Conservation (phyloP, 2,329 filamentous ascomycete species). For the Orbilia quercus region DNA sequence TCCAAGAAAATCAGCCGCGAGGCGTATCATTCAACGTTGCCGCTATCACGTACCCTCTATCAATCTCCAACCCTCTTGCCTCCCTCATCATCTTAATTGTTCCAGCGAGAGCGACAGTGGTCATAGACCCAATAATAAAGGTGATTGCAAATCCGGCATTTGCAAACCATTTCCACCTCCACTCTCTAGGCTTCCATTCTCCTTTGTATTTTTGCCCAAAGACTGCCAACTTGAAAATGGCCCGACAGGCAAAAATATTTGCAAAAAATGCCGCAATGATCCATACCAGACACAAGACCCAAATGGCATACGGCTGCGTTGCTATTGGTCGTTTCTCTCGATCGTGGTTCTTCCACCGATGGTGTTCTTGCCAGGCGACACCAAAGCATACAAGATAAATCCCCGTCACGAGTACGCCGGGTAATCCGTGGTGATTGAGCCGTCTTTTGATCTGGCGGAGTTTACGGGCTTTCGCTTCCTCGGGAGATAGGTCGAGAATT, state of each 20-base stretch:
- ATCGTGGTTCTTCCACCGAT: slow-evolving; percentile 20
- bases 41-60: slow-evolving; percentile 34
- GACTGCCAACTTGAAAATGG: slow-evolving; percentile 18
- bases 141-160: slow-evolving; percentile 8
- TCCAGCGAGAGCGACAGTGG: slow-evolving; percentile 10
- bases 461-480: slow-evolving; percentile 6
- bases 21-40: no score
- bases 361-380: slow-evolving; percentile 31
- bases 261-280: not conserved
- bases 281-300: slow-evolving; percentile 32
- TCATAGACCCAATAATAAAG: slow-evolving; percentile 3
- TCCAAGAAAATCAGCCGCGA: no score
- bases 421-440: slow-evolving; percentile 20
- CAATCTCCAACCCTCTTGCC: slow-evolving; percentile 24
- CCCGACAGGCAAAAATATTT: slow-evolving; percentile 20
- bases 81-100: slow-evolving; percentile 26
- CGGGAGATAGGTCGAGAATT: not conserved
- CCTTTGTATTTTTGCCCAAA: slow-evolving; percentile 25
- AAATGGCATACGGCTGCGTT: slow-evolving; percentile 21
- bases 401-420: slow-evolving; percentile 6
- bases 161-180: slow-evolving; percentile 35
- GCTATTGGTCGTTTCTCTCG: not conserved
- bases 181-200: slow-evolving; percentile 14
- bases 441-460: slow-evolving; percentile 11
- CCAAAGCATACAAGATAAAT: slow-evolving; percentile 33